Evolutionary conservation across 345 rosid species (phyloP).

Genomic region (Camelina sativa): DNA sequence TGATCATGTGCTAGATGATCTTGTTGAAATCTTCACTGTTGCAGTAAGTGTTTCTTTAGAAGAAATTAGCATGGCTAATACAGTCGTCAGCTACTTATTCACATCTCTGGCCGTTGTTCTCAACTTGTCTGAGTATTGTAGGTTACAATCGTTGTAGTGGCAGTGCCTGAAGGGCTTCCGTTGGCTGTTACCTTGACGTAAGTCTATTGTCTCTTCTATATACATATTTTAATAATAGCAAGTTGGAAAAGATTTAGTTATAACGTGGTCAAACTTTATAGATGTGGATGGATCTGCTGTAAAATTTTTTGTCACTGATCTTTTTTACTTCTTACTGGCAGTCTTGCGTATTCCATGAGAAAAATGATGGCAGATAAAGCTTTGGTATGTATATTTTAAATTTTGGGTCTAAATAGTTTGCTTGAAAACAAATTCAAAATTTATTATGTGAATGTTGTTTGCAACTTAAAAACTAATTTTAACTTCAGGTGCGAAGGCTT

Average conservation of each 20-base stretch:
- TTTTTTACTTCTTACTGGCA: conserved; percentile 41
- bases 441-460: background rate
- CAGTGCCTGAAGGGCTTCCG: conserved; percentile 99
- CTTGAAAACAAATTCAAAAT: conserved; percentile 5
- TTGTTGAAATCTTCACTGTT: conserved; percentile 76
- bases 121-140: conserved; percentile 43
- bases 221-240: conserved; percentile 13
- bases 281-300: conserved; percentile 11
- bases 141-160: conserved; percentile 98
- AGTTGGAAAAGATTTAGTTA: conserved; percentile 23
- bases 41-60: conserved; percentile 64
- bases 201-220: conserved; percentile 43
- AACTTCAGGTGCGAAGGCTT: conserved; percentile 86
- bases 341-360: conserved; percentile 97
- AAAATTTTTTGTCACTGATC: conserved; percentile 21
- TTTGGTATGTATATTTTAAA: conserved; percentile 57
- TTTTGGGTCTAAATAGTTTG: conserved; percentile 6
- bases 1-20: conserved; percentile 68
- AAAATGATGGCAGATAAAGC: conserved; percentile 99
- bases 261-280: conserved; percentile 10
- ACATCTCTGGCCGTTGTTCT: conserved; percentile 27
- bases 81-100: conserved; percentile 15
- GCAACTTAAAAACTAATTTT: conserved; percentile 29
- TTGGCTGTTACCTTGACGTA: conserved; percentile 98
- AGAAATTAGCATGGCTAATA: conserved; percentile 21